Conservation (phyloP, 108 stramenopile species). For the Aureococcus anophagefferens region DNA sequence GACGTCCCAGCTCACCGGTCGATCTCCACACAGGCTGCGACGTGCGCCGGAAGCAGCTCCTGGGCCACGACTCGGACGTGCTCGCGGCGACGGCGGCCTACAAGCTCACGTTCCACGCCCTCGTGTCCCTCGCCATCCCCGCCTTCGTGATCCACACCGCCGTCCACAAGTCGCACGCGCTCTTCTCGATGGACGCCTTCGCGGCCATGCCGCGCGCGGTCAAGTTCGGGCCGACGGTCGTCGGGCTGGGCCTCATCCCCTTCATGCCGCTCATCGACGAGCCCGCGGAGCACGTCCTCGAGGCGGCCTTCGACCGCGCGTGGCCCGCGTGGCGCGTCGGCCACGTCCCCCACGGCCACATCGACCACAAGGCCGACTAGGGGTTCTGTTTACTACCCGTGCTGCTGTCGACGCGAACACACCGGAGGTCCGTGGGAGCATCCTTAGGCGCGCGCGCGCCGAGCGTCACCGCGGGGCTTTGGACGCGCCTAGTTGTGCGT, state of each 20-base stretch:
- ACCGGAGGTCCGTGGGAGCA: too few species aligned
- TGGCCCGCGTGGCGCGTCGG: conserved; percentile 4
- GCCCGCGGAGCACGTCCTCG: conserved; percentile 13
- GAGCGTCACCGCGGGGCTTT: too few species aligned
- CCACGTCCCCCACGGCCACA: not conserved
- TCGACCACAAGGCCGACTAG: too few species aligned
- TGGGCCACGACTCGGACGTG: conserved; percentile 1
- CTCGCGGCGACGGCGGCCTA: not conserved
- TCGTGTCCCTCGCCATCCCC: not conserved
- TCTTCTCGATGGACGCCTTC: not conserved
- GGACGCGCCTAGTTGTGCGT: too few species aligned
- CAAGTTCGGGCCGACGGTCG: not conserved
- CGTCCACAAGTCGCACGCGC: not conserved
- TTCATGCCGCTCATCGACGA: conserved; percentile 14
- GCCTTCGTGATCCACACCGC: not conserved
- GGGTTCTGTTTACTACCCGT: too few species aligned
- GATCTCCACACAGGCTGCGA: too few species aligned
- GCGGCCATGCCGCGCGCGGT: not conserved
- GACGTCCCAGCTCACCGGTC: too few species aligned
- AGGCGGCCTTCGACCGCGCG: not conserved
- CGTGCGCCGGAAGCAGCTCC: not conserved
- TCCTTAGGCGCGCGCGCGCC: too few species aligned
- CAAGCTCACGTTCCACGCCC: conserved; percentile 4
- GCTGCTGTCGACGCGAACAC: too few species aligned
- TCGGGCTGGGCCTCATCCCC: not conserved